Percentiles rank a stretch among this genome's conserved stretches.
Conservation (phyloP, 345 rosid genomes). For the Cochlearia excelsa region DNA sequence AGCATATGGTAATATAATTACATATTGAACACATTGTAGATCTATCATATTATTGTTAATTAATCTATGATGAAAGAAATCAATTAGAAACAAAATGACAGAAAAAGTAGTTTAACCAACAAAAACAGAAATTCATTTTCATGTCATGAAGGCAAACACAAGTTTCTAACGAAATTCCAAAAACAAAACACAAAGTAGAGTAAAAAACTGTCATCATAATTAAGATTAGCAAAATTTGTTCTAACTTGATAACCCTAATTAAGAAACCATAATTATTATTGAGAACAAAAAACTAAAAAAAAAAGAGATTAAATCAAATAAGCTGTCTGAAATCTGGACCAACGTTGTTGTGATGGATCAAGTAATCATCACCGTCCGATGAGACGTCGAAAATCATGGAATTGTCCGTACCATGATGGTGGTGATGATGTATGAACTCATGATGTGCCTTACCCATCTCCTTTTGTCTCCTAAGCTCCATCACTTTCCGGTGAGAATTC, state of each 20-base stretch:
- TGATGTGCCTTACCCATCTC: constrained; percentile 44
- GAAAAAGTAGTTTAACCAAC: constrained; percentile 1
- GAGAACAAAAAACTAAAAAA: constrained; percentile 8
- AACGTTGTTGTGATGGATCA: constrained; percentile 81
- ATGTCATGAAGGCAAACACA: constrained; percentile 18
- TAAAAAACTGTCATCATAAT: constrained; percentile 23
- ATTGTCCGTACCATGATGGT: constrained; percentile 44
- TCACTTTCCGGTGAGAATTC: constrained; percentile 40
- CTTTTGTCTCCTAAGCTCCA: constrained; percentile 41
- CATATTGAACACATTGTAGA: background rate
- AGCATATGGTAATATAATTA: too few species aligned
- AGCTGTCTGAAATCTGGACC: constrained; percentile 84
- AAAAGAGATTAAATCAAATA: constrained; percentile 39
- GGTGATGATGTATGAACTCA: constrained; percentile 54
- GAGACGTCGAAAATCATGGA: constrained; percentile 58
- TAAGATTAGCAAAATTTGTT: constrained; percentile 37
- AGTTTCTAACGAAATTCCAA: constrained; percentile 19
- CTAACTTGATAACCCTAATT: constrained; percentile 32
- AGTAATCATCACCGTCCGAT: constrained; percentile 72
- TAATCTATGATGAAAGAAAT: background rate
- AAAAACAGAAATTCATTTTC: background rate
- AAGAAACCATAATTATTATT: constrained; percentile 31
- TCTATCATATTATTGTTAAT: background rate
- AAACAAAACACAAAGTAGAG: background rate
- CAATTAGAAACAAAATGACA: background rate